Percentiles rank a stretch among this genome's conserved stretches.
phyloP scores from a whole-genome alignment of 140 eudicot species.

The Oenanthe javanica region DNA sequence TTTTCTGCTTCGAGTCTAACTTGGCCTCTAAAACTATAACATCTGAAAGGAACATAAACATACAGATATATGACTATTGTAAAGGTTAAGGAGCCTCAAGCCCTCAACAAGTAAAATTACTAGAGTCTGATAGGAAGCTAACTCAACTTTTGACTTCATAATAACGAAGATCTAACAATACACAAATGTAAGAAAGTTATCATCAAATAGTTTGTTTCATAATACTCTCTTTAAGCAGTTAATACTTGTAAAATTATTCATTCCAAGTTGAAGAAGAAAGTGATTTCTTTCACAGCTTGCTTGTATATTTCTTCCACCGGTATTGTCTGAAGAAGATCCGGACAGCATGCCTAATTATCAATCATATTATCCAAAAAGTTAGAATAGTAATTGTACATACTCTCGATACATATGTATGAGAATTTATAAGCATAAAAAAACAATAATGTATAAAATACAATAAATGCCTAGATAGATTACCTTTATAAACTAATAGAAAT shows the following conservation, averaged over 20 bases:
- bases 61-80: too few relatives aligned
- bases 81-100: neutral
- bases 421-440: neutral
- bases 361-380: neutral
- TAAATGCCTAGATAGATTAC: too few relatives aligned
- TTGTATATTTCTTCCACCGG: conserved; percentile 51
- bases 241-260: neutral
- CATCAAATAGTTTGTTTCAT: too few relatives aligned
- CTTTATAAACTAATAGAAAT: too few relatives aligned
- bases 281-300: conserved; percentile 61
- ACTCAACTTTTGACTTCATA: neutral
- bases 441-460: too few relatives aligned
- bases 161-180: neutral
- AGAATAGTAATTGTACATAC: neutral
- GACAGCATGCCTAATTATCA: conserved; percentile 31
- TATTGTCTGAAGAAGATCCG: conserved; percentile 18
- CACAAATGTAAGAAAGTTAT: neutral
- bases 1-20: too few relatives aligned
- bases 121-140: neutral
- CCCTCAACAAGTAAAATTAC: neutral
- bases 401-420: neutral
- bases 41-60: too few relatives aligned
- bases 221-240: too few relatives aligned
- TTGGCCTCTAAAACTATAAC: too few relatives aligned
- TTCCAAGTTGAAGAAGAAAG: conserved; percentile 28